These are phyloP conservation scores for Tylopilus sp. DNA, from an alignment of 1,284 basidiomycete species.

Conservation along the genomic window DNA sequence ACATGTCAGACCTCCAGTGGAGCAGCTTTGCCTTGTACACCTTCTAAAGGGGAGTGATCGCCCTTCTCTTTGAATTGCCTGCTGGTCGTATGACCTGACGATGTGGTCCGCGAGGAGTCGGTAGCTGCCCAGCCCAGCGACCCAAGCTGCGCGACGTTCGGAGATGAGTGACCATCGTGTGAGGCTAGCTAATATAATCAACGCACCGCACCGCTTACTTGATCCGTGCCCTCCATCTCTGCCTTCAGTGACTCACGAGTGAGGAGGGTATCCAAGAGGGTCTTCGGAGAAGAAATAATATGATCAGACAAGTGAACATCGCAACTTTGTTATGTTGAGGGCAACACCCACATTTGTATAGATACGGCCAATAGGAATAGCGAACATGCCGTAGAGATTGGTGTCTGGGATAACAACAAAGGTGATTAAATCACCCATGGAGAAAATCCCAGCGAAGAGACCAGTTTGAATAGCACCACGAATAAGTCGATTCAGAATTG, in stretches of 20 bases:
- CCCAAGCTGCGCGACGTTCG: not conserved
- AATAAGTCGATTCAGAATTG: slow-evolving; percentile 42
- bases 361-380: slow-evolving; percentile 36
- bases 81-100: too few species aligned
- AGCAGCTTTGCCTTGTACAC: not conserved
- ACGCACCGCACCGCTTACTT: not conserved
- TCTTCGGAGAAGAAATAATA: not conserved
- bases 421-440: slow-evolving; percentile 43
- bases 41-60: not conserved
- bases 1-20: not conserved
- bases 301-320: too few species aligned
- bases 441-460: slow-evolving; percentile 45
- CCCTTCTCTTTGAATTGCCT: not conserved
- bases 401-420: slow-evolving; percentile 34
- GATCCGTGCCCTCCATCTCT: not conserved
- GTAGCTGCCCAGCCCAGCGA: not conserved
- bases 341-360: slow-evolving; percentile 35
- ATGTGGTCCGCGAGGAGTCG: too few species aligned
- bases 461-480: slow-evolving; percentile 48
- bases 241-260: slow-evolving; percentile 11
- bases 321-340: too few species aligned
- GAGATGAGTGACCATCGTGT: not conserved
- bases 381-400: slow-evolving; percentile 3
- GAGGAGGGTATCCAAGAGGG: slow-evolving; percentile 9
- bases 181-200: not conserved